These are phyloP conservation scores for Bothriochloa decipiens DNA, from an alignment of 176 grass and related monocot species.

Conservation along the genomic window DNA sequence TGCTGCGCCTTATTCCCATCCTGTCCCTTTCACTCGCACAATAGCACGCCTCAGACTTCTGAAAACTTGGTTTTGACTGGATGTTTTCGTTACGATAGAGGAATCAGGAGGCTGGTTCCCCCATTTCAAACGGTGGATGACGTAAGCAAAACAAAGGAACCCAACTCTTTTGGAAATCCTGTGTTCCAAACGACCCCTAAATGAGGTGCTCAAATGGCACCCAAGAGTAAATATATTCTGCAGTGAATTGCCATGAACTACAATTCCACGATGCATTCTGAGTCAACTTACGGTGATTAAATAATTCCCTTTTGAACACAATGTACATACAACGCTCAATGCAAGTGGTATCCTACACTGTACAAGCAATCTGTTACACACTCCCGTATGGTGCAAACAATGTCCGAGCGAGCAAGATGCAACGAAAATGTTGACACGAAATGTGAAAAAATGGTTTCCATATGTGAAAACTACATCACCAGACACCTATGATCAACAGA, in stretches of 20 bases:
- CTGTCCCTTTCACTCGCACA: no score
- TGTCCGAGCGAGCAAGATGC: background rate
- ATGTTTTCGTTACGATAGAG: no score
- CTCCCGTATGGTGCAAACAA: background rate
- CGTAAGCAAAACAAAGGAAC: no score
- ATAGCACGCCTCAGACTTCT: no score
- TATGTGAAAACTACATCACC: slow-evolving; percentile 21
- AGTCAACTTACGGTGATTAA: background rate
- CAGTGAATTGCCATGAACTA: background rate
- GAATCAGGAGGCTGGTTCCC: no score
- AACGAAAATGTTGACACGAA: background rate
- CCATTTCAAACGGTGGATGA: no score
- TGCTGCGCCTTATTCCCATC: no score
- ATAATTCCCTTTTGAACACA: background rate
- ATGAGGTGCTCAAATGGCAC: no score
- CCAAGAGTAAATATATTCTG: background rate
- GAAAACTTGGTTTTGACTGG: no score
- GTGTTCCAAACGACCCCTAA: no score
- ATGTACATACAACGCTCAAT: slow-evolving; percentile 27
- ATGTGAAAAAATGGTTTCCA: background rate
- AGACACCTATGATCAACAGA: background rate
- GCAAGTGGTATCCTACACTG: slow-evolving; percentile 11
- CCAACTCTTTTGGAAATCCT: no score
- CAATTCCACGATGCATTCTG: background rate
- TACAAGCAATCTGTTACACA: background rate